Base-by-base conservation (phyloP, 139 green algal genomes). In the Coelastrella sp. region DNA sequence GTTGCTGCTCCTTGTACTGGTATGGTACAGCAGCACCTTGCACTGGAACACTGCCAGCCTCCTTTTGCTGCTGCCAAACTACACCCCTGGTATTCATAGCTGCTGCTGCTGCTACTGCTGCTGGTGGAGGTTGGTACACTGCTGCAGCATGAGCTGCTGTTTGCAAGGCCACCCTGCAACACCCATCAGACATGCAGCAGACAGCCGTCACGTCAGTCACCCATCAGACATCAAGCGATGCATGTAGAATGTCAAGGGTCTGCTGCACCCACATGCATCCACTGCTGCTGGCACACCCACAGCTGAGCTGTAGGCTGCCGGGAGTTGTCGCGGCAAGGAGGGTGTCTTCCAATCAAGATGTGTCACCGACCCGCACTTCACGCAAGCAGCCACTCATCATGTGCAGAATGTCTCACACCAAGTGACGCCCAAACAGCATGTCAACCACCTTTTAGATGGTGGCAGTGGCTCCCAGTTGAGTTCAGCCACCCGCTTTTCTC, bases 381-480 rank as follows among this genome's bases (percentile, higher is more conserved):
- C 0, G 22, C 73, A 25, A 56, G 73, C 73, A 79, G 24, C 73
- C 15, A 72, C 63, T 22, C 20, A 79, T 35, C 9, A 8, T 35
- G 20, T 57, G 22, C 73, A 56, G 24, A 3, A 49, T 49, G 35
- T 49, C 0, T 10, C 68, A n/a, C 68, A 22, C 12, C 20, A 20
- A 20, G n/a, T 20, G 68, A 19, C 24, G 68, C 68, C n/a, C n/a
- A 20, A 76, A 22, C 24, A 27, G 68, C 12, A 56, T 57, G 14
- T 0, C 14, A 15, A 17, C 74, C 59, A 90, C 85, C 85, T 79
- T 35, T 85, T 86, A 58, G 61, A 25, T 8, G 76, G 78, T 19
- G 57, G 76, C 22, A 87, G 61, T 5, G 87, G 87, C 61, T 91
- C 63, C 87, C 87, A 91, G 76, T 56, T 59, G 7, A 91, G 78